A percentile compares a stretch with the other conserved stretches of the same genome.
Evolutionary conservation across 176 grass and related monocot genomes (phyloP).

Genomic region (Microstegium vimineum): DNA sequence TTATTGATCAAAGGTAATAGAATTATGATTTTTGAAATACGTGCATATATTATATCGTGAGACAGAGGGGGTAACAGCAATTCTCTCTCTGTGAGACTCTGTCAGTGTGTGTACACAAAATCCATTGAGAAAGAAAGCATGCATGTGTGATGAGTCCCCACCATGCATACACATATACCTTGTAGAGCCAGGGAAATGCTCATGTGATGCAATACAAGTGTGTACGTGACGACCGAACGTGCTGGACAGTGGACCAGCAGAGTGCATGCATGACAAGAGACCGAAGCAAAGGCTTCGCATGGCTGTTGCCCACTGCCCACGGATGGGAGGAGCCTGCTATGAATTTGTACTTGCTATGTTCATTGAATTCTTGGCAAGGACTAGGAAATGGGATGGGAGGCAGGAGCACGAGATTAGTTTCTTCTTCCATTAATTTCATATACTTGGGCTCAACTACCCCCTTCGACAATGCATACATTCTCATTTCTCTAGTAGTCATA

Average conservation of each 20-base stretch:
- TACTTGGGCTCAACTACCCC: neutral
- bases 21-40: no score
- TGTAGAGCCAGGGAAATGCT: neutral
- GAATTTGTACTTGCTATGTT: neutral
- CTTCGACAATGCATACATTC: neutral
- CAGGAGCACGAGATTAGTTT: neutral
- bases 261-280: neutral
- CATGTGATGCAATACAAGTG: neutral
- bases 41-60: no score
- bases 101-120: no score
- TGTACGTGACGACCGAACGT: neutral
- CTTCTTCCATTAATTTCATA: neutral
- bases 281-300: neutral
- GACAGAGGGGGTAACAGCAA: no score
- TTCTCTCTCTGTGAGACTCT: no score
- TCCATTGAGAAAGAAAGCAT: no score
- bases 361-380: neutral
- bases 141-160: neutral
- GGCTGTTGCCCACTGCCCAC: neutral
- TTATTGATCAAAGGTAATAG: no score
- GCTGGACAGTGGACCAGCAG: neutral
- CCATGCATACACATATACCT: neutral
- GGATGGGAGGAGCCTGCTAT: neutral
- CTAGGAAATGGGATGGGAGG: no score
- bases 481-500: no score